Percentiles rank a stretch among this genome's conserved stretches.
Evolutionary conservation across 768 basidiomycete species (phyloP).

Genomic region (Termitomyces bulborhizus): DNA sequence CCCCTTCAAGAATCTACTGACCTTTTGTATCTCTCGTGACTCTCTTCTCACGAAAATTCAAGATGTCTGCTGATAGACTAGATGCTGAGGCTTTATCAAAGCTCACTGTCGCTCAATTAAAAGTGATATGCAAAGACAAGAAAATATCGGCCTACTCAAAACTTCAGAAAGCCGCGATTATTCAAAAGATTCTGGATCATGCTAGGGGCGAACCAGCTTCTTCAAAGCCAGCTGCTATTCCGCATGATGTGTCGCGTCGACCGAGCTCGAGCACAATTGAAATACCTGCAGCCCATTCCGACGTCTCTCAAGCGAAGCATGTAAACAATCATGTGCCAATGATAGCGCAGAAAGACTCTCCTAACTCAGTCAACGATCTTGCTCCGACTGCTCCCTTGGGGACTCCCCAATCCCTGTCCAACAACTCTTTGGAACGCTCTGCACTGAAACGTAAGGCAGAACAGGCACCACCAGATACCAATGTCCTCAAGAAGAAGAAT

Average conservation of each 20-base stretch:
- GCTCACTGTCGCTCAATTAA: conserved; percentile 59
- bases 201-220: neutral
- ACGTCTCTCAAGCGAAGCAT: neutral
- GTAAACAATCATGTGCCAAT: neutral
- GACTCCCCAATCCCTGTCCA: neutral
- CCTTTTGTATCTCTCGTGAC: neutral
- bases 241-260: neutral
- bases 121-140: conserved; percentile 60
- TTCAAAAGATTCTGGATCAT: conserved; percentile 38
- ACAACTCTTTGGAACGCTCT: neutral
- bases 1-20: neutral
- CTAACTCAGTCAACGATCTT: neutral
- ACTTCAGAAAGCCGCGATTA: conserved; percentile 49
- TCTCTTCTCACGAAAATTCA: neutral
- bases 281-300: neutral
- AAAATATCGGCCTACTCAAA: conserved; percentile 63
- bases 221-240: neutral
- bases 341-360: neutral
- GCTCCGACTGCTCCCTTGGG: neutral
- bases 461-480: neutral
- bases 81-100: conserved; percentile 28
- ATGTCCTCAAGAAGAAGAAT: neutral
- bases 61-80: neutral
- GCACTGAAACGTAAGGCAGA: conserved; percentile 1
- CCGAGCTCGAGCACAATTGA: neutral